Evolutionary conservation across 2,329 filamentous ascomycete genomes (phyloP), one percentile per base, ranked within the genome.

Genomic region (Sclerotinia glacialis): DNA sequence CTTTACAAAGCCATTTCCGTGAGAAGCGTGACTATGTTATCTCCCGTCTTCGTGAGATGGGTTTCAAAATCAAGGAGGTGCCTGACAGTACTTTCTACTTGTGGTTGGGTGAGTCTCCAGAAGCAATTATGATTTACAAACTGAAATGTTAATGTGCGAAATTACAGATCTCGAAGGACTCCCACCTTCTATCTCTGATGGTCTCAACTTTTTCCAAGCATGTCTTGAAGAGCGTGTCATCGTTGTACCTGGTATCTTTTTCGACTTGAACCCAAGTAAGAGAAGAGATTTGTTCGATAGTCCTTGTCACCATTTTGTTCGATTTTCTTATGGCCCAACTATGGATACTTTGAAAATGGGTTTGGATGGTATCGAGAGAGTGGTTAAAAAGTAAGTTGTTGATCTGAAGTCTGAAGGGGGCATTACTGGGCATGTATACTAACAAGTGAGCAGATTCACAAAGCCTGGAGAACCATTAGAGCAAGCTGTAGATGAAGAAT

Each of bases 191-290:
- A 96, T 98, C 77, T 89, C 90, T 68, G 94, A 98, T 77, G 94
- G 94, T 11, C 82, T 98, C 75, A 97, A 96, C 81, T 98, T 98
- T 85, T 97, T 98, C 86, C 88, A 95, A 77, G 93, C 93, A 40
- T 95, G 95, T 76, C 82, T 98, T 54, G 87, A 91, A 75, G 93
- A 97, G 82, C 96, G 96, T 83, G 92, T 96, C 72, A 97, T 97
- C 75, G 93, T 97, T 23, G 94, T 98, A 5, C 94, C 94, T 0
- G 94, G 94, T 68, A 98, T 98, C 78, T 98, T 98, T 85, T 98
- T 98, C 78, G 94, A 98, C 75, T 80, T 98, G 71, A 98, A 98
- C 81, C 94, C 94, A 5, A 89, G 90, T 46, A 90, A 92, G 78
- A 85, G 94, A 71, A 85, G 94, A 77, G 94, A 98, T 78, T 79